These are phyloP conservation scores for Macaranga tanarius DNA, from an alignment of 441 rosid species.

Conservation along the genomic window DNA sequence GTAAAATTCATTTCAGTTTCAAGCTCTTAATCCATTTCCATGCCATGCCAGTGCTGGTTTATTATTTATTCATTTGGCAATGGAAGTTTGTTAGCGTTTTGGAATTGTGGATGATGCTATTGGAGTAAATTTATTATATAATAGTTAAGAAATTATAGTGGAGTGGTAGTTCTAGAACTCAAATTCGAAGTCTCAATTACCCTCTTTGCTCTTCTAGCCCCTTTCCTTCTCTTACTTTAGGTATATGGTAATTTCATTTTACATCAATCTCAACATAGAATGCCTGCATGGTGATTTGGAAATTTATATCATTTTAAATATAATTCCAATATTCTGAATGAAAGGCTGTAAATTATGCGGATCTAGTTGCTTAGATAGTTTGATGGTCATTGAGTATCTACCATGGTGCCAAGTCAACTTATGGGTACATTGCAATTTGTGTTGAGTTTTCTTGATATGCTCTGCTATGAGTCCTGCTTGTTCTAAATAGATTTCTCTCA, in stretches of 20 bases:
- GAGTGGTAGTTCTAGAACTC: background rate
- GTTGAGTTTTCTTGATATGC: background rate
- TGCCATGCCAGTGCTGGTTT: constrained; percentile 2
- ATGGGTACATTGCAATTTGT: background rate
- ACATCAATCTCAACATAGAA: too few relatives aligned
- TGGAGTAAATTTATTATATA: background rate
- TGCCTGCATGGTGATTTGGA: too few relatives aligned
- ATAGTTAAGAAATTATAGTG: constrained; percentile 3
- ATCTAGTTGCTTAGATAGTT: background rate
- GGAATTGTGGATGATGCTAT: background rate
- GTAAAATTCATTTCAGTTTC: background rate
- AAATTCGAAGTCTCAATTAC: background rate
- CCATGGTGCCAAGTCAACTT: background rate
- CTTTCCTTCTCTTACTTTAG: background rate
- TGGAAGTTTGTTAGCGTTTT: constrained; percentile 3
- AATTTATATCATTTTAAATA: background rate
- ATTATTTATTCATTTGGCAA: background rate
- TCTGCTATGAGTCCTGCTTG: background rate
- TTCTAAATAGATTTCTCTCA: background rate
- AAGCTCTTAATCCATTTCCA: background rate
- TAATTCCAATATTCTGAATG: too few relatives aligned
- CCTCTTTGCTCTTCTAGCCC: constrained; percentile 4
- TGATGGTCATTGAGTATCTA: background rate
- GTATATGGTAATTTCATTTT: too few relatives aligned
- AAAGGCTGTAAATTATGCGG: background rate